These are phyloP conservation scores for Silene vulgaris DNA, from an alignment of 179 eudicot genomes.

Conservation along the genomic window DNA sequence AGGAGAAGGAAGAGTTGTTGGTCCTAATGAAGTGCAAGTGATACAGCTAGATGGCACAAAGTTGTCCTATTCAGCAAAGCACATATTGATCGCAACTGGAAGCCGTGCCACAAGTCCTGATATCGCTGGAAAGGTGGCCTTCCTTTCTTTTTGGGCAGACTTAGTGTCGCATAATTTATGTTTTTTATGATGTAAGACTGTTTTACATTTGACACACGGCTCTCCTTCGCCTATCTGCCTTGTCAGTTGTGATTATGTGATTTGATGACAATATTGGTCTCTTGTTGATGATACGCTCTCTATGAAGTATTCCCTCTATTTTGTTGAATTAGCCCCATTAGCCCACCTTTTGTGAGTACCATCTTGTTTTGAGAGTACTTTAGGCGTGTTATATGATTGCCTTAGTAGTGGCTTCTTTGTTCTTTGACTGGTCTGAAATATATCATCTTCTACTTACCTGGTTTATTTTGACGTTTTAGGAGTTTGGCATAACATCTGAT, in stretches of 20 bases:
- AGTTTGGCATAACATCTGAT: slow-evolving; percentile 83
- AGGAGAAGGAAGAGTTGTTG: slow-evolving; percentile 89
- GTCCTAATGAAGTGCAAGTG: slow-evolving; percentile 91
- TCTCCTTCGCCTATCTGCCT: neutral
- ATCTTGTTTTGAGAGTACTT: neutral
- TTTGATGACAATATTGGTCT: neutral
- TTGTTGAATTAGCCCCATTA: too few relatives aligned
- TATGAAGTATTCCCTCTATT: neutral
- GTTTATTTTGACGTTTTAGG: slow-evolving; percentile 35
- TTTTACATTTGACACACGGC: neutral
- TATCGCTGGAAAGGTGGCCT: slow-evolving; percentile 76
- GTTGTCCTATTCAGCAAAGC: slow-evolving; percentile 73
- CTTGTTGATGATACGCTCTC: neutral
- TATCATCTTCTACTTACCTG: slow-evolving; percentile 12
- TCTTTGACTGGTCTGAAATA: neutral
- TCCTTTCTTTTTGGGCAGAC: neutral
- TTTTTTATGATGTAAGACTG: neutral
- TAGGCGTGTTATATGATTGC: neutral
- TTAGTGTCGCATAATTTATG: neutral
- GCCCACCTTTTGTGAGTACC: too few relatives aligned
- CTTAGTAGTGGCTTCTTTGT: neutral
- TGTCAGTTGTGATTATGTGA: neutral
- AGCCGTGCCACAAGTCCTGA: slow-evolving; percentile 76
- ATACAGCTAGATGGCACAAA: slow-evolving; percentile 91
- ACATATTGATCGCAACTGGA: slow-evolving; percentile 90